These are phyloP conservation scores for Striga asiatica DNA, from an alignment of 257 asterid species.

Conservation along the genomic window DNA sequence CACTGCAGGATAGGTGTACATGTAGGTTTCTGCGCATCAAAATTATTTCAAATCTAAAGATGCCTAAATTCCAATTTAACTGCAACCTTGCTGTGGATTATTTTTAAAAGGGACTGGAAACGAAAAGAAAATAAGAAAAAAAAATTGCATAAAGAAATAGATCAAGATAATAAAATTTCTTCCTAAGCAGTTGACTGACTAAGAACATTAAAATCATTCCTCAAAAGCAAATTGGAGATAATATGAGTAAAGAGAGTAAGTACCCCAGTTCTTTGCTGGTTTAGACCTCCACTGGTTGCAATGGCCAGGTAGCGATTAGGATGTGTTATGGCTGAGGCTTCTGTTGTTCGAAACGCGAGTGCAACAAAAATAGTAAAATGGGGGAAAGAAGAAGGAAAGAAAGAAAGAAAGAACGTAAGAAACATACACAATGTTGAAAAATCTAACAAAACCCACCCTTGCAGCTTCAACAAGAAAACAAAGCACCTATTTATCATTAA, in stretches of 20 bases:
- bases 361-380: background rate
- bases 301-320: conserved; percentile 72
- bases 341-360: conserved; percentile 31
- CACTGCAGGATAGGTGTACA: background rate
- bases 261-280: conserved; percentile 99
- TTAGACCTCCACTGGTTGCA: conserved; percentile 95
- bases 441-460: conserved; percentile 5
- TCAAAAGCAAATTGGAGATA: background rate
- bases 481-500: background rate
- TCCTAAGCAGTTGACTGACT: background rate
- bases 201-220: conserved; percentile 4
- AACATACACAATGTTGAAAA: background rate
- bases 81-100: background rate
- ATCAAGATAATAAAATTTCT: background rate
- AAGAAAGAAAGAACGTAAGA: too few species aligned
- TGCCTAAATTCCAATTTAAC: background rate
- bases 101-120: background rate
- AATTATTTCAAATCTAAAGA: background rate
- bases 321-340: conserved; percentile 41
- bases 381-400: background rate
- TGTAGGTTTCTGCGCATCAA: background rate
- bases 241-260: background rate
- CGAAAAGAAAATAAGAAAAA: background rate
- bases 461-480: background rate
- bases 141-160: background rate